Conservation (phyloP, 2,329 filamentous ascomycete genomes). For the Fusarium nurragi region DNA sequence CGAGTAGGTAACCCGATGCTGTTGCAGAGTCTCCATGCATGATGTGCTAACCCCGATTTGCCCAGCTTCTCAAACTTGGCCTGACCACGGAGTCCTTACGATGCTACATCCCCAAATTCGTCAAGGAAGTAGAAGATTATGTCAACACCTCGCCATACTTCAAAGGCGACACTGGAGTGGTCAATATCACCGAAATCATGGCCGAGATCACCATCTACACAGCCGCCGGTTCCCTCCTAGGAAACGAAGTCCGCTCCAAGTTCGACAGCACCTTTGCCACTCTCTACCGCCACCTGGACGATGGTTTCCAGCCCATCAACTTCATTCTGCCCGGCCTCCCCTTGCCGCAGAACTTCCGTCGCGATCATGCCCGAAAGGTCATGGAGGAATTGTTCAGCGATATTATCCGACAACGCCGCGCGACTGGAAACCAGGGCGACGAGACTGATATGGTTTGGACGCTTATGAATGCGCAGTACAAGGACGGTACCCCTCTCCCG, state of each 20-base stretch:
- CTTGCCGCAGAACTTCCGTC: constrained; percentile 82
- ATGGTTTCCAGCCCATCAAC: constrained; percentile 88
- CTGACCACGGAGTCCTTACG: constrained; percentile 77
- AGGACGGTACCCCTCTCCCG: constrained; percentile 77
- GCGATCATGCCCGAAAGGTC: constrained; percentile 80
- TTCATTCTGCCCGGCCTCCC: constrained; percentile 89
- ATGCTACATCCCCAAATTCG: constrained; percentile 80
- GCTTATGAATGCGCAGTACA: constrained; percentile 84
- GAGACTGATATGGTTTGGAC: constrained; percentile 86
- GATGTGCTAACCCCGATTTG: background rate
- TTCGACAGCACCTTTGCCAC: constrained; percentile 83
- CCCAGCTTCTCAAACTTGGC: constrained; percentile 79
- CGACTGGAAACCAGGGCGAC: constrained; percentile 58
- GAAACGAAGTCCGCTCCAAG: constrained; percentile 79
- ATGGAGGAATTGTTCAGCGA: constrained; percentile 83
- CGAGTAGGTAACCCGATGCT: constrained; percentile 64
- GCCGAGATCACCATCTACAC: constrained; percentile 91
- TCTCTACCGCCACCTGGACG: constrained; percentile 87
- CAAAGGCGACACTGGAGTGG: constrained; percentile 71
- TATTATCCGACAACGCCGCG: constrained; percentile 77
- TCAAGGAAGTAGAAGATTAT: constrained; percentile 76
- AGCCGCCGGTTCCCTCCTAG: constrained; percentile 85
- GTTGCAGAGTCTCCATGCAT: no score
- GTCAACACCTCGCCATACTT: constrained; percentile 72
- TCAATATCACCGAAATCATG: constrained; percentile 78